Evolutionary conservation across 768 basidiomycete genomes (phyloP), one percentile per base, ranked within the genome.

Genomic region (Amanita molliuscula): DNA sequence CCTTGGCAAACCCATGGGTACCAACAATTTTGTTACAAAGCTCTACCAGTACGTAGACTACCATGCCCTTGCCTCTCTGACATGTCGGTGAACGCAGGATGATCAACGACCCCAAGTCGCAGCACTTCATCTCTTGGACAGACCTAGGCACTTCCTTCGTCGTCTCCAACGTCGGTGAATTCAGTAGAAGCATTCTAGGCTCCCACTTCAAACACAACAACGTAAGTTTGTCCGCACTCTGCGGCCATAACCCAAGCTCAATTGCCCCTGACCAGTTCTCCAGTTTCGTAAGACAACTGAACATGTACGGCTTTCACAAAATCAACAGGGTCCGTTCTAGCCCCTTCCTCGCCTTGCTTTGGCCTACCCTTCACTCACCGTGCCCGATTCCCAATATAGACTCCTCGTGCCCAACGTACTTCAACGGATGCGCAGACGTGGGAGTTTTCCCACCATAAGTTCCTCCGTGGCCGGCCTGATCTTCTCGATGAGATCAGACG

Each of bases 301-400:
- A 95, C 74, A 94, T 94, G 88, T 95, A 93, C 60, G 91, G 90
- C 23, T 95, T 94, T 66, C 89, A 91, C 70, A 94, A 94, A 69
- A 89, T 89, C 67, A 91, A 91, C 64, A 76, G 88, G 67, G 84
- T 88, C 51, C 54, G 78, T 71, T 10, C 50, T 13, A 25, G 35
- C 44, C 44, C 52, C 35, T 9, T 21, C 44, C 25, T 43, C 48
- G 34, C 34, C 51, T 51, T 18, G 15, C 28, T 52, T 54, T 52
- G 33, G 23, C 33, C 43, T 29, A 49, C 41, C 40, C 45, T 18
- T 36, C 29, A 25, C 36, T 38, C 50, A 47, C 38, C 45, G 50
- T 50, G 29, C 31, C 23, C 21, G 44, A 31, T 25, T 21, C 34
- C 16, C 16, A 52, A 36, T 23, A 54, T 63, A 88, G 79, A 88